Conservation (phyloP, 495 filamentous ascomycete species). For the Ascobolus immersus region DNA sequence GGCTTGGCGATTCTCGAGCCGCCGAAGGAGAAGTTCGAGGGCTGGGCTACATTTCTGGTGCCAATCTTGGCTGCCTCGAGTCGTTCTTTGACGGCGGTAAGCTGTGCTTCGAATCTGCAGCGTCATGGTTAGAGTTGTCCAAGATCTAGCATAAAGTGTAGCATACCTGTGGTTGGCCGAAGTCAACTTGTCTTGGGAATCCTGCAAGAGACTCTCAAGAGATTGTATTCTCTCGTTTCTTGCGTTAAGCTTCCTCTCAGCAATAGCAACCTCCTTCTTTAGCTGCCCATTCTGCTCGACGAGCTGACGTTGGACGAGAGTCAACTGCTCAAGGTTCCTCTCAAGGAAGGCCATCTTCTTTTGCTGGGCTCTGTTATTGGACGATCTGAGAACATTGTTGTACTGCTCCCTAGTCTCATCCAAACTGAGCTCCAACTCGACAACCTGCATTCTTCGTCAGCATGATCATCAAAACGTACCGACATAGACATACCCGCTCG, state of each 20-base stretch:
- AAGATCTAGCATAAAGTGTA: slow-evolving; percentile 1
- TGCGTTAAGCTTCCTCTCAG: slow-evolving; percentile 86
- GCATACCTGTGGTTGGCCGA: slow-evolving; percentile 83
- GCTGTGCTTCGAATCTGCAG: slow-evolving; percentile 77
- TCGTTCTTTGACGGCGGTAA: slow-evolving; percentile 89
- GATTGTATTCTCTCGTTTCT: slow-evolving; percentile 88
- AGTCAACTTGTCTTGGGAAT: slow-evolving; percentile 91
- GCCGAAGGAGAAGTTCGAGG: slow-evolving; percentile 47
- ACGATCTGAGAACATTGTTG: slow-evolving; percentile 83
- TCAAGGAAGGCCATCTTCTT: slow-evolving; percentile 99
- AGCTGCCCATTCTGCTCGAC: slow-evolving; percentile 89
- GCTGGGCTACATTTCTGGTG: slow-evolving; percentile 48
- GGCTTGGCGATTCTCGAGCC: slow-evolving; percentile 86
- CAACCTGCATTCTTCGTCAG: slow-evolving; percentile 25
- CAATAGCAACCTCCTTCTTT: slow-evolving; percentile 98
- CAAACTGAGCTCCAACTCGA: slow-evolving; percentile 87
- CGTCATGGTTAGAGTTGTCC: slow-evolving; percentile 3
- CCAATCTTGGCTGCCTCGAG: slow-evolving; percentile 85
- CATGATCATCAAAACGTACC: neutral
- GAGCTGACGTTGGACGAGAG: slow-evolving; percentile 84
- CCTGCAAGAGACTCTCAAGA: slow-evolving; percentile 72
- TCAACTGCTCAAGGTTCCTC: slow-evolving; percentile 90
- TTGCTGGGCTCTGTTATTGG: slow-evolving; percentile 91
- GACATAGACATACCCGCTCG: slow-evolving; percentile 36
- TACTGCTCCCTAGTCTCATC: slow-evolving; percentile 96